Conservation (phyloP, 306 rosid species). For the Cucumis cinereus region DNA sequence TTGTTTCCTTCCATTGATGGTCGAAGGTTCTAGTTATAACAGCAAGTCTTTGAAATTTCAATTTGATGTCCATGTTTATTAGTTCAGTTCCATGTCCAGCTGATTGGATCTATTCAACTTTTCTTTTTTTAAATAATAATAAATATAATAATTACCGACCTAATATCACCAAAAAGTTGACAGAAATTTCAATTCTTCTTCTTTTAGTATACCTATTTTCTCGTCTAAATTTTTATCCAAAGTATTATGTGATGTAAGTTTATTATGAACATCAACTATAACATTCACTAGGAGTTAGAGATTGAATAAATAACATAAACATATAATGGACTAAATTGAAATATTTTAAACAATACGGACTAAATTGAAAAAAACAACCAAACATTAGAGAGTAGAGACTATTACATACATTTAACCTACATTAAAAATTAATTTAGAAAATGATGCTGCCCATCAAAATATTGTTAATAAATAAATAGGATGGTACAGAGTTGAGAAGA, state of each 20-base stretch:
- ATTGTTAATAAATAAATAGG: neutral
- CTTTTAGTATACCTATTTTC: too few species aligned
- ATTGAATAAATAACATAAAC: neutral
- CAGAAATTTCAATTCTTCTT: too few species aligned
- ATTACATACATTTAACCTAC: neutral
- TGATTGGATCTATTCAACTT: too few species aligned
- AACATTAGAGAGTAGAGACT: neutral
- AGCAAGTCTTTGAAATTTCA: too few species aligned
- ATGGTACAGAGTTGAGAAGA: neutral
- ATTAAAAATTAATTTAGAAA: neutral
- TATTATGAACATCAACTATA: too few species aligned
- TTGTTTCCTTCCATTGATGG: too few species aligned
- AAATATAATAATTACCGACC: too few species aligned
- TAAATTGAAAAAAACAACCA: neutral
- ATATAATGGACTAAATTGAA: neutral
- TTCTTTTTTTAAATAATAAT: too few species aligned
- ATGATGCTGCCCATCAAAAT: neutral
- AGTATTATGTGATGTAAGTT: too few species aligned
- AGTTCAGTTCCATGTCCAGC: neutral
- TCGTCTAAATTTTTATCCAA: too few species aligned
- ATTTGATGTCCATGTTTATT: neutral
- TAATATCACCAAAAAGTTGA: too few species aligned
- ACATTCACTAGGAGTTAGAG: neutral
- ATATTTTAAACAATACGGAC: neutral
- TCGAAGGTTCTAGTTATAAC: too few species aligned